Percentiles rank a stretch among this genome's conserved stretches.
These are phyloP conservation scores for Celoporthe dispersa DNA, from an alignment of 2,329 filamentous ascomycete genomes.

Conservation along the genomic window DNA sequence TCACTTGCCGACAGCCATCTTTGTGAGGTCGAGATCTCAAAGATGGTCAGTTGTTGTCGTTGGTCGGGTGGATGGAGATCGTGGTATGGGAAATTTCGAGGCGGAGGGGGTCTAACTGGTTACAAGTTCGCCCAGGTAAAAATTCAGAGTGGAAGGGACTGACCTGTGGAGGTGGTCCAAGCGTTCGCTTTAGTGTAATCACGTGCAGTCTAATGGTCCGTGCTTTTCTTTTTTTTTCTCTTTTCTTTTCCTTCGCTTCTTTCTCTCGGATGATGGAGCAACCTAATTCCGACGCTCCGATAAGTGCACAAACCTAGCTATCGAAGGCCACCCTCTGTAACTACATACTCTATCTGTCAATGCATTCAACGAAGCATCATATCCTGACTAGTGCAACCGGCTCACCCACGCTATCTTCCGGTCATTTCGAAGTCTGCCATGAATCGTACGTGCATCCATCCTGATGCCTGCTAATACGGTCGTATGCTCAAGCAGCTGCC, in stretches of 20 bases:
- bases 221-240: not conserved
- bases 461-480: constrained; percentile 1
- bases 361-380: not conserved
- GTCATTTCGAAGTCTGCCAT: not conserved
- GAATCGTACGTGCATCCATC: constrained; percentile 5
- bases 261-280: constrained; percentile 16
- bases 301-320: not conserved
- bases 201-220: constrained; percentile 6
- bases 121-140: constrained; percentile 17
- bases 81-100: constrained; percentile 34
- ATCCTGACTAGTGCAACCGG: not conserved
- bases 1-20: constrained; percentile 66
- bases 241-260: not conserved
- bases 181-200: constrained; percentile 7
- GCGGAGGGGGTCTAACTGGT: constrained; percentile 20
- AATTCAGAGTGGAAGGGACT: constrained; percentile 19
- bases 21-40: constrained; percentile 55
- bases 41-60: constrained; percentile 47
- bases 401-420: constrained; percentile 8
- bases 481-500: not conserved
- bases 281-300: constrained; percentile 20
- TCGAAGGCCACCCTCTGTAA: rapidly evolving
- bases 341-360: not conserved
- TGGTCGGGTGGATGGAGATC: constrained; percentile 38
- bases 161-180: constrained; percentile 22